phyloP scores from a whole-genome alignment of 805 yeast genomes.

The Wickerhamiella slavikovae region DNA sequence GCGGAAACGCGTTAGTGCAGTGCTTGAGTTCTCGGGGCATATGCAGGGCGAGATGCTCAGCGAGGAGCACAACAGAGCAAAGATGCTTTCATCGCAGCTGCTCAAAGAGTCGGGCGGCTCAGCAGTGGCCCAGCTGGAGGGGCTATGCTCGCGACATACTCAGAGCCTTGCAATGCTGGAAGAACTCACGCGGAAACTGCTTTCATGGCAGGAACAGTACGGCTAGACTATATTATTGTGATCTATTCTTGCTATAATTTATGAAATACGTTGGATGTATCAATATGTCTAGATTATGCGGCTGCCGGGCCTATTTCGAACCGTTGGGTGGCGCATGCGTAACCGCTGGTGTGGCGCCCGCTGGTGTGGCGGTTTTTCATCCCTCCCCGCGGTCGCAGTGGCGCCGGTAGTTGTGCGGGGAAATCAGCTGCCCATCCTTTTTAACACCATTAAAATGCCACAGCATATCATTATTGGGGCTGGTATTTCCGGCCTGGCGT shows the following conservation, averaged over 20 bases:
- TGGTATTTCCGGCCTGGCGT: slow-evolving; percentile 17
- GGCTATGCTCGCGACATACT: slow-evolving; percentile 29
- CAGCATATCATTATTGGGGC: slow-evolving; percentile 15
- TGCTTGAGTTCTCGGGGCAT: slow-evolving; percentile 73
- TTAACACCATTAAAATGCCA: neutral
- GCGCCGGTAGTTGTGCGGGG: no score
- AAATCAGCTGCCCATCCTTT: no score
- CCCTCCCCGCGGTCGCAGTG: no score
- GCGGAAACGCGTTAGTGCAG: slow-evolving; percentile 74
- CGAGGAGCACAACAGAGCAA: slow-evolving; percentile 42
- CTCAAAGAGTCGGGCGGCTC: slow-evolving; percentile 6
- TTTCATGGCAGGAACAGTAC: slow-evolving; percentile 60
- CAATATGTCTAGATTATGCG: no score
- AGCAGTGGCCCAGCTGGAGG: slow-evolving; percentile 15
- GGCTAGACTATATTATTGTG: slow-evolving; percentile 4
- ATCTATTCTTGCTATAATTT: no score
- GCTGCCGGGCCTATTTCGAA: no score
- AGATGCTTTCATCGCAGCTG: slow-evolving; percentile 21
- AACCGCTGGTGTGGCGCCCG: no score
- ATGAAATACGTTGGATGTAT: no score
- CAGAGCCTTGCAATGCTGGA: slow-evolving; percentile 51
- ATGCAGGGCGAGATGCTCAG: slow-evolving; percentile 66
- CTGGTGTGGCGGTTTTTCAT: no score
- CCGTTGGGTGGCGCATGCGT: no score
- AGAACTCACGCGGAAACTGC: slow-evolving; percentile 43